These are phyloP conservation scores for Aspergillus cejpii DNA, from an alignment of 2,329 filamentous ascomycete genomes.

Conservation along the genomic window DNA sequence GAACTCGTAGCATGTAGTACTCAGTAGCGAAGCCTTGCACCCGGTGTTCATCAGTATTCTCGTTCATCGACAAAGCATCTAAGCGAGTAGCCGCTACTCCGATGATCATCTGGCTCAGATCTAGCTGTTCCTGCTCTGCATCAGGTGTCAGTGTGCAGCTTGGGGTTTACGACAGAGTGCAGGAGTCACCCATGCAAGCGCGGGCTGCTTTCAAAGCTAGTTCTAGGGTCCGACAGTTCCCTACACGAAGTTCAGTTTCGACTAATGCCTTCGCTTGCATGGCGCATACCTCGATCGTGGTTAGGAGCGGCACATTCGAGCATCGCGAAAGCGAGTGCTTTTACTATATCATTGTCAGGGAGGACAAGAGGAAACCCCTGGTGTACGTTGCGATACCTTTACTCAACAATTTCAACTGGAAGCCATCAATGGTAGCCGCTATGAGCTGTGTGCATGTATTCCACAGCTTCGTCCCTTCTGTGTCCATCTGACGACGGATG, in stretches of 20 bases:
- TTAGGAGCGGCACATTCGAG: conserved; percentile 49
- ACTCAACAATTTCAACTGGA: conserved; percentile 10
- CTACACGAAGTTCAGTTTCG: conserved; percentile 14
- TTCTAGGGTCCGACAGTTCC: conserved; percentile 55
- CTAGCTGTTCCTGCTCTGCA: conserved; percentile 49
- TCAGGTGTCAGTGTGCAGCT: background rate
- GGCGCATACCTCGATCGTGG: conserved; percentile 10
- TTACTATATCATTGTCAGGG: conserved; percentile 28
- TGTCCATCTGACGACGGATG: conserved; percentile 23
- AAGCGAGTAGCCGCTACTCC: conserved; percentile 58
- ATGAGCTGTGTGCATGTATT: conserved; percentile 30
- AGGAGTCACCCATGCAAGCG: conserved; percentile 52
- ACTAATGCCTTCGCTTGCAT: background rate
- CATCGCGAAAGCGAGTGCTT: conserved; percentile 60
- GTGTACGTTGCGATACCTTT: conserved; percentile 13
- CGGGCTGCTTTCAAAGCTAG: conserved; percentile 61
- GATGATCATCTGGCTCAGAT: conserved; percentile 55
- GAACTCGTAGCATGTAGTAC: conserved; percentile 60
- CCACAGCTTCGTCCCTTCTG: conserved; percentile 33
- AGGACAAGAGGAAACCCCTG: background rate
- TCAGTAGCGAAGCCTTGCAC: conserved; percentile 40
- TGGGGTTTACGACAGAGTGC: background rate
- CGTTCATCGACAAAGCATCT: conserved; percentile 20
- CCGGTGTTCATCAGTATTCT: conserved; percentile 8
- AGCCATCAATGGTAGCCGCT: conserved; percentile 5